Percentiles rank a stretch among this genome's conserved stretches.
These are phyloP conservation scores for Phytophthora crassamura DNA, from an alignment of 352 stramenopile genomes.

Conservation along the genomic window DNA sequence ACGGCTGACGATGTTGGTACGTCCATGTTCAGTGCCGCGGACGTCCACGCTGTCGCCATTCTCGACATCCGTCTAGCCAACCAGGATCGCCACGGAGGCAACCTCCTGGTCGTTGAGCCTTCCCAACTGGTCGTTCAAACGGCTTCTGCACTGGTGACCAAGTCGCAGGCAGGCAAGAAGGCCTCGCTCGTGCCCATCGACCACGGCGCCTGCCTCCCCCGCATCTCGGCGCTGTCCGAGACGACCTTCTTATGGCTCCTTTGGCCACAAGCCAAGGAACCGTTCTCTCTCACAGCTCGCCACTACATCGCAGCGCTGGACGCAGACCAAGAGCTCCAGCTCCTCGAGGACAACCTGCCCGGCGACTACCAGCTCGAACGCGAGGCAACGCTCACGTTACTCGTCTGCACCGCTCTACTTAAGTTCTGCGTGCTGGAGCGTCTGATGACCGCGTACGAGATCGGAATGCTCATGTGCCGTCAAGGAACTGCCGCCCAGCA, in stretches of 20 bases:
- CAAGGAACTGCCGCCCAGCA: constrained; percentile 37
- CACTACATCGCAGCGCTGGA: constrained; percentile 53
- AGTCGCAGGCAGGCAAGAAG: constrained; percentile 22
- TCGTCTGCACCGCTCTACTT: constrained; percentile 56
- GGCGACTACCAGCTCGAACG: constrained; percentile 36
- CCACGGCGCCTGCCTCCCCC: constrained; percentile 76
- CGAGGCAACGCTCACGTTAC: constrained; percentile 56
- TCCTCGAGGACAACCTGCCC: constrained; percentile 38
- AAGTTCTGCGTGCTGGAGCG: constrained; percentile 55
- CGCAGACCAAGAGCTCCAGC: constrained; percentile 38
- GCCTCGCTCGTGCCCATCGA: constrained; percentile 72
- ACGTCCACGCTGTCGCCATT: constrained; percentile 77
- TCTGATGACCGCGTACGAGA: constrained; percentile 56
- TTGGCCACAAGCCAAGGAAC: constrained; percentile 67
- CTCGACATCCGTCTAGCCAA: constrained; percentile 85
- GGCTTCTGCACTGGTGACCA: constrained; percentile 26
- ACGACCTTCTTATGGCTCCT: constrained; percentile 75
- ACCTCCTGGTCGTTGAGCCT: constrained; percentile 61
- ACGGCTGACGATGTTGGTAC: constrained; percentile 65
- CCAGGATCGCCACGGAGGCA: constrained; percentile 82
- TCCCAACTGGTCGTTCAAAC: constrained; percentile 18
- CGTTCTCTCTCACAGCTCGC: constrained; percentile 41
- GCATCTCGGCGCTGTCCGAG: constrained; percentile 50
- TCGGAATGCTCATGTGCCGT: constrained; percentile 66
- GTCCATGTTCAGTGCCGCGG: constrained; percentile 46